Conservation (phyloP, 345 rosid genomes). For the Camelina hispida region DNA sequence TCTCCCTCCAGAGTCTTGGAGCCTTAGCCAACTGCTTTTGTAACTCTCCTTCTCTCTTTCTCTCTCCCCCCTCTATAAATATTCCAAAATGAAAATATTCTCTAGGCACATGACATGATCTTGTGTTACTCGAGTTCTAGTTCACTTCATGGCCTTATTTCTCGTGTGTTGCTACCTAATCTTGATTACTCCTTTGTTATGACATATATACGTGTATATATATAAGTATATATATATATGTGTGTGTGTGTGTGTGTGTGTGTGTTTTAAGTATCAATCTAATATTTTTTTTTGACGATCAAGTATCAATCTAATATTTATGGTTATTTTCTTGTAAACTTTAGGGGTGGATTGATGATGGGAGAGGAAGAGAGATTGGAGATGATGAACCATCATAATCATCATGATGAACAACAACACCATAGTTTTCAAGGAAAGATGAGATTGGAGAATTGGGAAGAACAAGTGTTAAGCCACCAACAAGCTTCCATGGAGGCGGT, state of each 20-base stretch:
- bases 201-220: background rate
- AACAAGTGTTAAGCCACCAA: slow-evolving; percentile 60
- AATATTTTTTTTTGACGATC: too few relatives aligned
- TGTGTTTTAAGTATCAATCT: too few relatives aligned
- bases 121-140: slow-evolving; percentile 17
- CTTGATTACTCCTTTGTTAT: background rate
- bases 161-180: slow-evolving; percentile 23
- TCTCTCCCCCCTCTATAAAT: slow-evolving; percentile 7
- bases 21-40: slow-evolving; percentile 76
- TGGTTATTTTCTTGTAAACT: background rate
- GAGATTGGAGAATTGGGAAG: slow-evolving; percentile 71
- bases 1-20: slow-evolving; percentile 79
- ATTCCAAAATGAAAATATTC: slow-evolving; percentile 19
- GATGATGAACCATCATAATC: slow-evolving; percentile 43
- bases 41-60: slow-evolving; percentile 43
- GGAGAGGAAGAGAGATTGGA: slow-evolving; percentile 62
- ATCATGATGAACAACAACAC: slow-evolving; percentile 35
- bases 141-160: slow-evolving; percentile 28
- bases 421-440: slow-evolving; percentile 52
- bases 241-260: background rate
- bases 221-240: background rate
- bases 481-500: slow-evolving; percentile 52
- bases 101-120: slow-evolving; percentile 23
- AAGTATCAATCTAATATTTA: slow-evolving; percentile 21
- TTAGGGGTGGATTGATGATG: slow-evolving; percentile 73